These are phyloP conservation scores for Tanozyma kutaoensis DNA, from an alignment of 805 yeast genomes.

Conservation along the genomic window DNA sequence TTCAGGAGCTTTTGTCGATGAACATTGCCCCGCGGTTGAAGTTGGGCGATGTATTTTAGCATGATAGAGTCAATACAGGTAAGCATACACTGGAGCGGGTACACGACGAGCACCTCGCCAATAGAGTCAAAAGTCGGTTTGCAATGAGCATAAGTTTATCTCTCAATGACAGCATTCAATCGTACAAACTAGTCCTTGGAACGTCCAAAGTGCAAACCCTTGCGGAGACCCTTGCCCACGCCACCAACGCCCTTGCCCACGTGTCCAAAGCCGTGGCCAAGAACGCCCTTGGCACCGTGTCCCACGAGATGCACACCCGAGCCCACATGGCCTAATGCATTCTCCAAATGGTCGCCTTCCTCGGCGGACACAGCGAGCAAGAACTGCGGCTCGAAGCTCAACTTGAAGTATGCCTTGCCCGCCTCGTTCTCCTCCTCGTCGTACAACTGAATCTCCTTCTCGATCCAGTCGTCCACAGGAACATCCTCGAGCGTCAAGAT, in stretches of 20 bases:
- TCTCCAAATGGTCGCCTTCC: conserved; percentile 22
- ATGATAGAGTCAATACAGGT: too few relatives aligned
- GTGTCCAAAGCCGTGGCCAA: too few relatives aligned
- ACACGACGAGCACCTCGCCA: too few relatives aligned
- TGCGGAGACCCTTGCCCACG: conserved; percentile 10
- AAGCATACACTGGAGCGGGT: too few relatives aligned
- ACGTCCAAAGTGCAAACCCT: conserved; percentile 25
- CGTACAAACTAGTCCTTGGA: too few relatives aligned
- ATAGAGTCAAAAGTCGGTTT: too few relatives aligned
- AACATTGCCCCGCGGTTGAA: conserved; percentile 93
- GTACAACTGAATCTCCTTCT: conserved; percentile 33
- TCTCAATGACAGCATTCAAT: too few relatives aligned
- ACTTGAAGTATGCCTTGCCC: conserved; percentile 50
- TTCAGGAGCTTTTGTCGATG: conserved; percentile 98
- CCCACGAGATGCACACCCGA: conserved; percentile 9
- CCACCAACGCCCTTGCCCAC: conserved; percentile 9
- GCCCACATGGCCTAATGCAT: conserved; percentile 31
- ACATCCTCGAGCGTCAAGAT: conserved; percentile 43
- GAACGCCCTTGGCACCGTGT: conserved; percentile 7
- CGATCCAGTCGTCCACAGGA: conserved; percentile 23
- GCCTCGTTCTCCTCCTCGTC: conserved; percentile 36
- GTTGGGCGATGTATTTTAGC: conserved; percentile 72
- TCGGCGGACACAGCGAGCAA: conserved; percentile 31
- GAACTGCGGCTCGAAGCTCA: conserved; percentile 61
- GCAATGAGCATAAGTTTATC: too few relatives aligned